Evolutionary conservation across 2,329 filamentous ascomycete species (phyloP), one percentile per base, ranked within the genome.

Genomic region (Aspergillus viridinutans): DNA sequence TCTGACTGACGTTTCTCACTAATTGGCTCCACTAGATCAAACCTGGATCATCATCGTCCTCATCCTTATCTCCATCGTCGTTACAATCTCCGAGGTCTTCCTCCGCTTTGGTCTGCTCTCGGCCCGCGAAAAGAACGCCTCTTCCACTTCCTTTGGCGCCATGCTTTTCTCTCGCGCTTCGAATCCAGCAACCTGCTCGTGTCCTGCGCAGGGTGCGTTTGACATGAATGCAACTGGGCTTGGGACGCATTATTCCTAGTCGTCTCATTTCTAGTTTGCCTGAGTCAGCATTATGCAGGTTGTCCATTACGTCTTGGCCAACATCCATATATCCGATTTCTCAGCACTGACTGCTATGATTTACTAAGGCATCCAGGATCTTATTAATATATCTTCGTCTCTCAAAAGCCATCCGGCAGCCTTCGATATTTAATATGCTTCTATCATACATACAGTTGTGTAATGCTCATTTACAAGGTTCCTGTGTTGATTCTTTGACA

Each of bases 41-140:
- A 99, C 94, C 1, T 97, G 93, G 93, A 97, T 99, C 73, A 89
- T 97, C 74, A 99, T 99, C 68, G 82, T 96, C 49, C 83, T 99
- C 49, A 99, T 99, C 70, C 75, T 95, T 49, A 80, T 97, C 64
- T 93, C 89, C 70, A 97, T 99, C 68, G 80, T 92, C 53, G 91
- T 99, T 53, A 97, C 94, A 1, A 89, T 90, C 52, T 87, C 89
- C 3, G 94, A 99, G 76, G 93, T 97, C 8, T 85, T 89, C 54
- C 78, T 99, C 52, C 84, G 94, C 6, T 97, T 97, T 69, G 86
- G 82, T 28, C 89, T 96, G 54, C 76, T 96, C 52, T 71, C 73
- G 20, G 61, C 71, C 23, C 66, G 68, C 43, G 42, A 45, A 23
- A 64, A 72, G 53, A 62, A 61, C 12, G 23, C 63, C 9, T 54